Percentiles rank a stretch among this genome's conserved stretches.
Evolutionary conservation across 2,329 filamentous ascomycete genomes (phyloP).

Genomic region (Aspergillus ustus): DNA sequence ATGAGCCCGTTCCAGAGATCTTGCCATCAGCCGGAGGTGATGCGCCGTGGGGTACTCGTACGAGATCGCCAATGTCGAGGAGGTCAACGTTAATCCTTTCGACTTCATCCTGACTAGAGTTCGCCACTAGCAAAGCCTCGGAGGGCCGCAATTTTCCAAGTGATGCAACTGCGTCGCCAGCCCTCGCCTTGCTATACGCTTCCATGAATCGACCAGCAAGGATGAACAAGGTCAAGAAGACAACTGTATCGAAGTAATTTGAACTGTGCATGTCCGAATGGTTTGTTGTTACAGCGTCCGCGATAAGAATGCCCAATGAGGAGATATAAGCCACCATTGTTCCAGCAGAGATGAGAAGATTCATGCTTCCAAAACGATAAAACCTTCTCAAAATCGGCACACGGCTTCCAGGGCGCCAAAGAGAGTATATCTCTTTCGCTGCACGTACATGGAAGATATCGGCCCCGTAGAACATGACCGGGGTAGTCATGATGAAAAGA

Average conservation of each 20-base stretch:
- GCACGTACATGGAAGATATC: slow-evolving; percentile 83
- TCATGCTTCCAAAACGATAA: slow-evolving; percentile 96
- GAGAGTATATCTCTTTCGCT: slow-evolving; percentile 73
- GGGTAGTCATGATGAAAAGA: slow-evolving; percentile 79
- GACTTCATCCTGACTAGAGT: slow-evolving; percentile 10
- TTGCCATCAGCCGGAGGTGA: slow-evolving; percentile 84
- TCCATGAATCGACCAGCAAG: slow-evolving; percentile 67
- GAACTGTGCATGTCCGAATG: slow-evolving; percentile 59
- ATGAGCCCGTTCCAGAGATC: slow-evolving; percentile 60
- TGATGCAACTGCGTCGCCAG: slow-evolving; percentile 81
- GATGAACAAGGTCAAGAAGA: slow-evolving; percentile 88
- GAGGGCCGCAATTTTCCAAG: slow-evolving; percentile 77
- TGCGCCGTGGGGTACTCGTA: slow-evolving; percentile 76
- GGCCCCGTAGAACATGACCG: slow-evolving; percentile 83
- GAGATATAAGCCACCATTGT: slow-evolving; percentile 87
- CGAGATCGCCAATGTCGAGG: slow-evolving; percentile 73
- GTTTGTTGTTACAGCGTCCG: slow-evolving; percentile 48
- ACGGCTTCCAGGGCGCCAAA: slow-evolving; percentile 78
- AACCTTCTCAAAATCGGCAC: slow-evolving; percentile 76
- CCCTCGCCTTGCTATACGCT: slow-evolving; percentile 88
- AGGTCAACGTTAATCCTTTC: slow-evolving; percentile 66
- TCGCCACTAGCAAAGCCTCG: slow-evolving; percentile 69
- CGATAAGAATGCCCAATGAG: slow-evolving; percentile 77
- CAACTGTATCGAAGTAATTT: slow-evolving; percentile 87
- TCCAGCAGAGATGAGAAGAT: slow-evolving; percentile 86